Percentiles rank a stretch among this genome's conserved stretches.
phyloP scores from a whole-genome alignment of 495 filamentous ascomycete species.

The Eremomyces bilateralis region DNA sequence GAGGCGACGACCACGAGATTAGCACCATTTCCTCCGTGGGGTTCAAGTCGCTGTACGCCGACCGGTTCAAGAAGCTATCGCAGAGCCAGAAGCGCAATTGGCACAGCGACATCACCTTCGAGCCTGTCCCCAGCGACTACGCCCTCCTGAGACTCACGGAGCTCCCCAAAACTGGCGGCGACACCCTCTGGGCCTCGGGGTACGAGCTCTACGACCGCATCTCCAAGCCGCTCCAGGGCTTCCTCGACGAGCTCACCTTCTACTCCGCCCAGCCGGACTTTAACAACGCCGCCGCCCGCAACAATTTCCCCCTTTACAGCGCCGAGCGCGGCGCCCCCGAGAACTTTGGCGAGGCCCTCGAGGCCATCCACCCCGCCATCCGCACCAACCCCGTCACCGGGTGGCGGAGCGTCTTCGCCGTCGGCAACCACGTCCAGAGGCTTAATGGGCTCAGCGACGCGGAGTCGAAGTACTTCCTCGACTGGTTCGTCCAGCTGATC shows the following conservation, averaged over 20 bases:
- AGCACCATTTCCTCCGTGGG: no score
- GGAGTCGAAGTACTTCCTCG: constrained; percentile 36
- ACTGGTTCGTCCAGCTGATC: constrained; percentile 37
- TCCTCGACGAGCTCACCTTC: constrained; percentile 42
- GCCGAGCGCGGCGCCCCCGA: constrained; percentile 38
- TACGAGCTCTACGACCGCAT: constrained; percentile 60
- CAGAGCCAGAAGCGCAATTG: no score
- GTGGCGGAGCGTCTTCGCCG: constrained; percentile 47
- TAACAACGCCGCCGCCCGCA: constrained; percentile 29
- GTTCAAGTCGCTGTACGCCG: no score
- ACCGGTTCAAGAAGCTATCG: no score
- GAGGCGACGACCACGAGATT: no score
- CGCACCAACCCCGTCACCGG: constrained; percentile 62
- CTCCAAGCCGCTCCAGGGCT: constrained; percentile 34
- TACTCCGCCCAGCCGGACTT: constrained; percentile 39
- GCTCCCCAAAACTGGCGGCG: constrained; percentile 1
- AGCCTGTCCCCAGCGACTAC: constrained; percentile 15
- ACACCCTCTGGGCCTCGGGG: constrained; percentile 40
- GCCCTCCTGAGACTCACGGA: constrained; percentile 22
- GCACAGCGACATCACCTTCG: no score
- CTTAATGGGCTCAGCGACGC: constrained; percentile 41
- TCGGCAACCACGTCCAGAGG: constrained; percentile 33
- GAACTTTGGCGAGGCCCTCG: constrained; percentile 39
- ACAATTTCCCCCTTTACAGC: constrained; percentile 31
- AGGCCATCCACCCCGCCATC: constrained; percentile 46